phyloP scores from a whole-genome alignment of 352 stramenopile species.

The Phytophthora sansomeana region DNA sequence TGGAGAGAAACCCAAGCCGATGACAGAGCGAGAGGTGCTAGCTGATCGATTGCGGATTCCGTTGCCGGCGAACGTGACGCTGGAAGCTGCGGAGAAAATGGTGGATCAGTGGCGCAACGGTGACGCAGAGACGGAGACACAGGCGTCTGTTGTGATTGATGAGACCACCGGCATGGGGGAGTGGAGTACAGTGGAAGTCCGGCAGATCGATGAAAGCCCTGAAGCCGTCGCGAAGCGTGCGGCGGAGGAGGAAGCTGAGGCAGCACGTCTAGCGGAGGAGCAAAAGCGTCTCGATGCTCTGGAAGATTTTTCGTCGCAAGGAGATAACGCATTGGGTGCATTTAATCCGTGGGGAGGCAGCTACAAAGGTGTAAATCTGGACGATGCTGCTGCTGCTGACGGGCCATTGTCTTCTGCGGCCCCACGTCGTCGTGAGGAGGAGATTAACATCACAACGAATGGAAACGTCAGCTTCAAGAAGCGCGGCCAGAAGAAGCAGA shows the following conservation, averaged over 20 bases:
- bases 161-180: conserved; percentile 83
- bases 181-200: conserved; percentile 82
- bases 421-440: conserved; percentile 43
- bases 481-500: conserved; percentile 67
- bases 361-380: conserved; percentile 85
- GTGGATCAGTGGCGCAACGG: conserved; percentile 51
- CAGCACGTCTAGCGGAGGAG: conserved; percentile 48
- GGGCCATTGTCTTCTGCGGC: conserved; percentile 5
- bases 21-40: conserved; percentile 61
- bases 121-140: conserved; percentile 20
- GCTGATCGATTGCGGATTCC: conserved; percentile 74
- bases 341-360: conserved; percentile 87
- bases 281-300: conserved; percentile 65
- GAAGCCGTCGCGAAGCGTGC: conserved; percentile 64
- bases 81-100: conserved; percentile 74
- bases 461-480: conserved; percentile 83
- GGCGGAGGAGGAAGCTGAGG: conserved; percentile 53
- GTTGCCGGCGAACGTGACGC: conserved; percentile 65
- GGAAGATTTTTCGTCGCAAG: conserved; percentile 71
- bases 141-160: conserved; percentile 50
- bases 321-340: conserved; percentile 78
- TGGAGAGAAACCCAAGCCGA: conserved; percentile 31
- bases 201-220: conserved; percentile 77
- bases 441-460: conserved; percentile 61
- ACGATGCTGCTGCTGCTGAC: conserved; percentile 30